These are phyloP conservation scores for Mycena galericulata DNA, from an alignment of 768 basidiomycete genomes.

Conservation along the genomic window DNA sequence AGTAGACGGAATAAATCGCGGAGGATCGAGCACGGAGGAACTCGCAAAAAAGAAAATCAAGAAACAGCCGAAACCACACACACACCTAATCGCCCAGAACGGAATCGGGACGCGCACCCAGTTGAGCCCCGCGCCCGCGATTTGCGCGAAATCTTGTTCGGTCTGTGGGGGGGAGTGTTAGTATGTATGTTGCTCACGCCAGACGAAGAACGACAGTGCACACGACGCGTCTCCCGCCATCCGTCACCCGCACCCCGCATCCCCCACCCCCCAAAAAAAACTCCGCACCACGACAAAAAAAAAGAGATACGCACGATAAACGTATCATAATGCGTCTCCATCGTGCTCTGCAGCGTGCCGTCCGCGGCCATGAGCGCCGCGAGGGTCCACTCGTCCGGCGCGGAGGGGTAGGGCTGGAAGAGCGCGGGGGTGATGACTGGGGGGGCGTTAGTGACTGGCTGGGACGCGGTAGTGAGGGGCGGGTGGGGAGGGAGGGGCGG, in stretches of 20 bases:
- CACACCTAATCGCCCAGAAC: conserved; percentile 68
- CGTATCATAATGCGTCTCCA: conserved; percentile 86
- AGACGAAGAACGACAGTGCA: no score
- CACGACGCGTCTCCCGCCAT: no score
- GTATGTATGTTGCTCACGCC: no score
- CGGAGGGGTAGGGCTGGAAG: conserved; percentile 72
- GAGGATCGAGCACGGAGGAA: no score
- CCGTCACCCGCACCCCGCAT: no score
- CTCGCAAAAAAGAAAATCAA: no score
- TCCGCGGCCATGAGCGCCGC: conserved; percentile 72
- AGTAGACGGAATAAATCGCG: no score
- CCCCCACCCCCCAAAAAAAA: no score
- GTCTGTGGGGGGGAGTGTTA: conserved; percentile 57
- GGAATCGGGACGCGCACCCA: conserved; percentile 77
- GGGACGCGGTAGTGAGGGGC: not conserved
- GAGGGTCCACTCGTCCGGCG: conserved; percentile 82
- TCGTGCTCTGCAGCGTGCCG: conserved; percentile 58
- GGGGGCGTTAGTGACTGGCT: not conserved
- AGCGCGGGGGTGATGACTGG: conserved; percentile 70
- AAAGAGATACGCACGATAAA: conserved; percentile 75
- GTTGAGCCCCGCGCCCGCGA: conserved; percentile 79
- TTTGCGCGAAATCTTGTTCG: conserved; percentile 78
- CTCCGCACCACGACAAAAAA: no score
- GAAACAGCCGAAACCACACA: not conserved
- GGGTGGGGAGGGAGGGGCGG: not conserved